Conservation (phyloP, 2,329 filamentous ascomycete species). For the Trichoderma endophyticum region DNA sequence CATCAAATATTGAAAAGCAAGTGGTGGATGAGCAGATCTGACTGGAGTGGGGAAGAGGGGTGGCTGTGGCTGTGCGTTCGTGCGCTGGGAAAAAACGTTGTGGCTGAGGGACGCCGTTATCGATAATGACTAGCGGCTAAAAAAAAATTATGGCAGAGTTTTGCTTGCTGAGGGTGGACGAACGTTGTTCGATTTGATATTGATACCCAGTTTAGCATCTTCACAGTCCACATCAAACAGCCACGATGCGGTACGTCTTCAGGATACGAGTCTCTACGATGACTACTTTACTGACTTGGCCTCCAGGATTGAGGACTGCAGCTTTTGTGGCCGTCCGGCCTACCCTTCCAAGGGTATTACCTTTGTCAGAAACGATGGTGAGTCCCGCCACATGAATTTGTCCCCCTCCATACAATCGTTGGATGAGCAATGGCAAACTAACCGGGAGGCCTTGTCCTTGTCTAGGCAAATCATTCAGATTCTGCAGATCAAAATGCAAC, state of each 20-base stretch:
- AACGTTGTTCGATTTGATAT: background rate
- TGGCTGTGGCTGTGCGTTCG: background rate
- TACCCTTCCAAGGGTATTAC: conserved; percentile 56
- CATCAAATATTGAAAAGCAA: background rate
- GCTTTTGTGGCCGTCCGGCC: conserved; percentile 47
- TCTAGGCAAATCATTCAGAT: conserved; percentile 50
- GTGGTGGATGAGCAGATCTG: background rate
- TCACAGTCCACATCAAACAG: conserved; percentile 16
- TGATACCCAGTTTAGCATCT: conserved; percentile 11
- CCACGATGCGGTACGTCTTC: conserved; percentile 18
- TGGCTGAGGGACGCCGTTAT: background rate
- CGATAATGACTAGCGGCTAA: conserved; percentile 19
- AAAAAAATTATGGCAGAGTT: conserved; percentile 19
- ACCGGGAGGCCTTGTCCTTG: background rate
- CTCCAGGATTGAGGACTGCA: conserved; percentile 43
- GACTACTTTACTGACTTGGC: background rate
- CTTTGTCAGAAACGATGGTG: conserved; percentile 49
- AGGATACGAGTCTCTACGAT: background rate
- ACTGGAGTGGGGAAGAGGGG: background rate
- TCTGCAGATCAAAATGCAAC: conserved; percentile 60
- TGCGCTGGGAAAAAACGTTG: background rate
- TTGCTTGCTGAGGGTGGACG: conserved; percentile 4
- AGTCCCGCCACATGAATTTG: conserved; percentile 2
- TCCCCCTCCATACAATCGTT: background rate
- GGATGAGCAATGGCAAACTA: background rate